These are phyloP conservation scores for Lentinus brumalis DNA, from an alignment of 768 basidiomycete species.

Conservation along the genomic window DNA sequence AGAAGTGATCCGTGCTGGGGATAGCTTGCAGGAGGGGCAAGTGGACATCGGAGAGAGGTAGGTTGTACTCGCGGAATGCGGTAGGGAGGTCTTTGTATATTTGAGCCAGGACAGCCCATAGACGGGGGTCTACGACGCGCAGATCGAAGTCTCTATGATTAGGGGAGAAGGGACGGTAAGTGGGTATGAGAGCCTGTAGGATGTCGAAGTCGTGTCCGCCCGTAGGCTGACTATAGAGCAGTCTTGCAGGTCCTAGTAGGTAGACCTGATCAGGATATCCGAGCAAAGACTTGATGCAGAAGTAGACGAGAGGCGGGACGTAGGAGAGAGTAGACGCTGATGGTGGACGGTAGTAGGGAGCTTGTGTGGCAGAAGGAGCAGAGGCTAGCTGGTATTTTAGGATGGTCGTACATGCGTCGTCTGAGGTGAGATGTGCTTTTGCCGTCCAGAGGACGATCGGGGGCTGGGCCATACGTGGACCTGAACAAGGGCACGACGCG, in stretches of 20 bases:
- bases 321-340: slow-evolving; percentile 1
- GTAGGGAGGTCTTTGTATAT: slow-evolving; percentile 56
- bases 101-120: slow-evolving; percentile 67
- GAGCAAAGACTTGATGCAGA: slow-evolving; percentile 51
- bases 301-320: slow-evolving; percentile 53
- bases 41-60: slow-evolving; percentile 57
- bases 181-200: slow-evolving; percentile 45
- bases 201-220: slow-evolving; percentile 32
- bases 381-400: slow-evolving; percentile 25
- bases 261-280: slow-evolving; percentile 48
- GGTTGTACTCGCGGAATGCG: slow-evolving; percentile 38
- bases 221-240: slow-evolving; percentile 38
- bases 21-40: slow-evolving; percentile 60
- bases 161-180: slow-evolving; percentile 13
- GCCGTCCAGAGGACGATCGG: slow-evolving; percentile 28
- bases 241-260: slow-evolving; percentile 35
- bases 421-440: slow-evolving; percentile 17
- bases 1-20: slow-evolving; percentile 54
- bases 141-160: slow-evolving; percentile 6
- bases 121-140: slow-evolving; percentile 48
- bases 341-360: slow-evolving; percentile 14
- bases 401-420: slow-evolving; percentile 30
- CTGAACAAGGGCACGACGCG: too few species aligned
- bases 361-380: slow-evolving; percentile 16
- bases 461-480: slow-evolving; percentile 6